Base-by-base conservation (phyloP, 768 basidiomycete species). In the Harrya chromipes region DNA sequence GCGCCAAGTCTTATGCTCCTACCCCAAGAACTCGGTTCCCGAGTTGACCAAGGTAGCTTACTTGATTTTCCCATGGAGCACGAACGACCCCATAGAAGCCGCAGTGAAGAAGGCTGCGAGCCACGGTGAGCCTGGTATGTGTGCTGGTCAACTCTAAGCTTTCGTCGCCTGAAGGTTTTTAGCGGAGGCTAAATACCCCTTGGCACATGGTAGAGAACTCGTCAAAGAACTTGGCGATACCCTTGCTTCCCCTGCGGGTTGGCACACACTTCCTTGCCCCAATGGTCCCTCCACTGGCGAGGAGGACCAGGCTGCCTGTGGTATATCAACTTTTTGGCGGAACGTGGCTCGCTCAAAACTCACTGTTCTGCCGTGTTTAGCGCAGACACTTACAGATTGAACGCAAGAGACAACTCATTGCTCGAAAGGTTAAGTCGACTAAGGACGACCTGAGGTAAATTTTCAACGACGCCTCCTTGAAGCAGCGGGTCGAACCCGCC, bases 221-320 rank as follows among this genome's bases (percentile, higher is more conserved):
- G 70, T 75, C 52, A 78, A 79, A 61, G 84, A 88, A 72, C 84
- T 82, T 59, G 82, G 80, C 55, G 95, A 99, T 65, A 62, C 64
- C 0, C 67, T 85, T 8, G 93, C 94, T 6, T 89, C 87, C 41
- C 95, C 95, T 12, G 75, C 79, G 39, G 95, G 95, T 4, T 99
- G 95, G 95, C 95, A 99, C 63, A 65, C 85, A 0, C 74, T 97
- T 43, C 94, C 94, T 13, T 75, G 75, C 54, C 59, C 69, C 8
- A 78, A 83, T 55, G 90, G 93, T 60, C 90, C 92, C 0, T 66
- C 70, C 14, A 10, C 20, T 26, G 43, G 50, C 39, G 47, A 52
- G 62, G 65, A n/a, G n/a, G n/a, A n/a, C n/a, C n/a, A 41, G 43
- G 11, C 21, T 16, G 4, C 27, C 0, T 56, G 53, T 34, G 37